Conservation (phyloP, 192 early-diverging fungal genomes). For the Dissophora globulifera region DNA sequence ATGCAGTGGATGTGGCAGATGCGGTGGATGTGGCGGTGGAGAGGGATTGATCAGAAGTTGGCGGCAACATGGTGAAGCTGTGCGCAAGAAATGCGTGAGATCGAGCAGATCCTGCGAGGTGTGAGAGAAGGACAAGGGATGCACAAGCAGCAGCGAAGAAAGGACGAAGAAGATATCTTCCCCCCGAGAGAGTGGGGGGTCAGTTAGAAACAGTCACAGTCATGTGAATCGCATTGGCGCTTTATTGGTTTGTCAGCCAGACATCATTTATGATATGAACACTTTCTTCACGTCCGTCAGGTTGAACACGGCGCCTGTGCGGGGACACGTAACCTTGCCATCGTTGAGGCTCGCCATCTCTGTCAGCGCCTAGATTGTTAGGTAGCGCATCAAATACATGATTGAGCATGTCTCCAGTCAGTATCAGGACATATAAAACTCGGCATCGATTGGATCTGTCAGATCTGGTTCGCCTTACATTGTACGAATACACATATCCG, state of each 20-base stretch:
- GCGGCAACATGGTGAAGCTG: conserved; percentile 16
- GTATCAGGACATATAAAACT: no score
- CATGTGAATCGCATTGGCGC: no score
- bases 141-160: conserved; percentile 13
- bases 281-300: conserved; percentile 77
- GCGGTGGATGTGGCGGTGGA: not conserved
- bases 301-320: conserved; percentile 67
- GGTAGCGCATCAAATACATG: not conserved
- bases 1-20: not conserved
- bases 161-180: conserved; percentile 6
- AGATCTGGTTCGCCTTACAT: conserved; percentile 62
- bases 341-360: conserved; percentile 75
- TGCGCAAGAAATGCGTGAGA: conserved; percentile 41
- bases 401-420: no score
- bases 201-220: not conserved
- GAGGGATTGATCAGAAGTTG: conserved; percentile 16
- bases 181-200: no score
- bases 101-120: not conserved
- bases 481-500: conserved; percentile 91
- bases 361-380: conserved; percentile 72
- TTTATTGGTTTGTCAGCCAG: no score
- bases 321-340: conserved; percentile 78
- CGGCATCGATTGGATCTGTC: no score
- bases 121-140: not conserved
- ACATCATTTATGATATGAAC: conserved; percentile 73